These are phyloP conservation scores for Fraxinus ornus DNA, from an alignment of 305 asterid species.

Conservation along the genomic window DNA sequence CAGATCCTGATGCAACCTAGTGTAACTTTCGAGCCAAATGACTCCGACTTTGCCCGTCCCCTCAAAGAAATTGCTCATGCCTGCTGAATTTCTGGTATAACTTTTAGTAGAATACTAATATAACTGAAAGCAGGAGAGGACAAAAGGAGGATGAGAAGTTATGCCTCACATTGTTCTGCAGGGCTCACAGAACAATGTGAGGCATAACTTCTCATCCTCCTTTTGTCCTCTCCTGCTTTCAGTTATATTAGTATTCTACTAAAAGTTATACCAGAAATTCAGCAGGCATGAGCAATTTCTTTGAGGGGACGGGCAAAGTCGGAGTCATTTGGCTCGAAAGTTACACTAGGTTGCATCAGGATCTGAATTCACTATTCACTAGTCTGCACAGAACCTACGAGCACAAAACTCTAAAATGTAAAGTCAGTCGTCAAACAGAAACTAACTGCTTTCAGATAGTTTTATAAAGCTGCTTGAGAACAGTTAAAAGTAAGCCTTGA, in stretches of 20 bases:
- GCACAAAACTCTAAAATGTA: neutral
- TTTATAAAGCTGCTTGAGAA: neutral
- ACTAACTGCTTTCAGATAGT: neutral
- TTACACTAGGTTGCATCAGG: neutral
- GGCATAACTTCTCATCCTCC: constrained; percentile 27
- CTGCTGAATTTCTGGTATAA: neutral
- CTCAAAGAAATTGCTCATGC: neutral
- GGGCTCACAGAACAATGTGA: constrained; percentile 27
- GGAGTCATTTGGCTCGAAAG: neutral
- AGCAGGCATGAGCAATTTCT: neutral
- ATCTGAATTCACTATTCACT: neutral
- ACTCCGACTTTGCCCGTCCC: neutral
- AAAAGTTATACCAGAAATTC: neutral
- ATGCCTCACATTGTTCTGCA: constrained; percentile 29
- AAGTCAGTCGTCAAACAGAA: neutral
- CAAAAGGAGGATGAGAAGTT: constrained; percentile 20
- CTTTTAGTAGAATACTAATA: constrained; percentile 14
- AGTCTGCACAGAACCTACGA: neutral
- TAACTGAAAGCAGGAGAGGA: constrained; percentile 28
- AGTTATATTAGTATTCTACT: constrained; percentile 16
- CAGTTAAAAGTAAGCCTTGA: neutral
- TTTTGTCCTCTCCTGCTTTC: constrained; percentile 29
- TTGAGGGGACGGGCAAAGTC: neutral
- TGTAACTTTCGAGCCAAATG: neutral
- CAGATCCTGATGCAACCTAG: neutral